Evolutionary conservation across 441 rosid genomes (phyloP), one percentile per base, ranked within the genome.

Genomic region (Metrosideros polymorpha): DNA sequence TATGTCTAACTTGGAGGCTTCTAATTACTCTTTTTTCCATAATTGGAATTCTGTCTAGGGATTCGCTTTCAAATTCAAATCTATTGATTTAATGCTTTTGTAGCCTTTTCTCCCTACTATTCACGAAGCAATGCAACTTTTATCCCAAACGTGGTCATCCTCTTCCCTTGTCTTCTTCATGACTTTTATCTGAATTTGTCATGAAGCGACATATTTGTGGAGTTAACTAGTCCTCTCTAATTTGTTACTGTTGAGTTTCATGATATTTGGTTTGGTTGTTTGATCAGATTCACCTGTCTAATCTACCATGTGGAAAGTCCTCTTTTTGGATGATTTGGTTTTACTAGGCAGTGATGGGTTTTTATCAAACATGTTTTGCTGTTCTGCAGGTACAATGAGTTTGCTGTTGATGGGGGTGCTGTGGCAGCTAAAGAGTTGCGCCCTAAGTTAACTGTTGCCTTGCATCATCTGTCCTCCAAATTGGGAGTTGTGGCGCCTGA

Each of bases 401-500:
- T 91, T 89, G 96, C 95, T 9, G 75, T 85, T 30, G 93, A 94
- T 84, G 98, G 98, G 2, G 98, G 98, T 12, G 92, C 92, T 43
- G 91, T 94, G 17, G 95, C 95, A 22, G 95, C 95, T 27, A 92
- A 87, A 89, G 83, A 90, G 19, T 57, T 92, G 86, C 89, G 82
- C 53, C 96, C 96, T 50, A 96, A 96, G 84, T 90, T 89, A 84
- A 85, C 59, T n/a, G 88, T 89, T 56, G 91, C 94, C 86, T 84
- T 92, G 12, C 90, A 87, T 83, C 96, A 96, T 66, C 82, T 94
- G 30, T 87, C 91, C 55, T 56, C 90, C 83, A 91, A 91, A 12
- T 90, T 93, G 43, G 97, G 96, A 35, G 85, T 94, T 85, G 91
- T 89, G 76, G 83, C 89, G 82, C 97, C 97, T 3, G 91, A 91